phyloP scores from a whole-genome alignment of 805 yeast genomes.

The Starmerella floris region DNA sequence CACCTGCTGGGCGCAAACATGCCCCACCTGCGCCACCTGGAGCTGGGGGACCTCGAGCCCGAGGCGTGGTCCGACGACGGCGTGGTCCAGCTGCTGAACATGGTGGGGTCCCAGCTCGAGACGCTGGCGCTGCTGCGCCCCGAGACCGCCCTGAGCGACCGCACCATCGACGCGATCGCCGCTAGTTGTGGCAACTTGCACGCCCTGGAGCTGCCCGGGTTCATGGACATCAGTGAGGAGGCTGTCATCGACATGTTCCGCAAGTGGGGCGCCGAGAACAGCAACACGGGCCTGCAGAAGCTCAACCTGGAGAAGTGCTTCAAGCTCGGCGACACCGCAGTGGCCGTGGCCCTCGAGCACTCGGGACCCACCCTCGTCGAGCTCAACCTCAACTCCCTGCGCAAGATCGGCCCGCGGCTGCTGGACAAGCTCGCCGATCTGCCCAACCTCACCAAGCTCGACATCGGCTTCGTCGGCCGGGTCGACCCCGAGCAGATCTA shows the following conservation, averaged over 20 bases:
- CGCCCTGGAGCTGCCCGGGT: slow-evolving; percentile 41
- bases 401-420: slow-evolving; percentile 36
- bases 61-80: slow-evolving; percentile 60
- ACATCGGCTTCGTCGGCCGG: slow-evolving; percentile 66
- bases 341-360: slow-evolving; percentile 48
- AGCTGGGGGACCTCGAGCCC: slow-evolving; percentile 49
- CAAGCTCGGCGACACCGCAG: slow-evolving; percentile 48
- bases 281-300: slow-evolving; percentile 41
- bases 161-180: slow-evolving; percentile 39
- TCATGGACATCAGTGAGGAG: slow-evolving; percentile 57
- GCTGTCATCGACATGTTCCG: slow-evolving; percentile 49
- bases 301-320: slow-evolving; percentile 55
- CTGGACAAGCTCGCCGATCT: slow-evolving; percentile 26
- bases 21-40: slow-evolving; percentile 41
- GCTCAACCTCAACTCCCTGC: slow-evolving; percentile 61
- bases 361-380: slow-evolving; percentile 53
- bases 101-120: slow-evolving; percentile 44
- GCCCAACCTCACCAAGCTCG: slow-evolving; percentile 54
- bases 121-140: slow-evolving; percentile 61
- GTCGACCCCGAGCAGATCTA: slow-evolving; percentile 59
- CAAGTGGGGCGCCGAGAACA: slow-evolving; percentile 33
- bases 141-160: slow-evolving; percentile 34
- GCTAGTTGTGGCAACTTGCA: slow-evolving; percentile 38
- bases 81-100: slow-evolving; percentile 40
- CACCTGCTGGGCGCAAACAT: slow-evolving; percentile 45